phyloP scores from a whole-genome alignment of 2,329 filamentous ascomycete genomes.

The Septoria petroselini region DNA sequence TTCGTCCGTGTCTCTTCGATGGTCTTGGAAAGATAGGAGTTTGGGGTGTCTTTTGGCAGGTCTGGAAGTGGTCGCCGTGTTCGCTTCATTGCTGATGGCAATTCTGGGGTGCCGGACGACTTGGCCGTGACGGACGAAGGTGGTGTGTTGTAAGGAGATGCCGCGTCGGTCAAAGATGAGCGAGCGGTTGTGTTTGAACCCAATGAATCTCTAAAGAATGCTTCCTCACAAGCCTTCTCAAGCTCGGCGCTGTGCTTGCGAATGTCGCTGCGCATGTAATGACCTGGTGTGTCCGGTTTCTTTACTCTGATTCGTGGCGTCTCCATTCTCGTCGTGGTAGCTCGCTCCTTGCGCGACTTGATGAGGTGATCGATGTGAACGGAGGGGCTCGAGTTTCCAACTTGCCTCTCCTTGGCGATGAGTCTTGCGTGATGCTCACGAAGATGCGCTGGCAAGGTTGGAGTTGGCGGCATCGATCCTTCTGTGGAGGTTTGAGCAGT shows the following conservation, averaged over 20 bases:
- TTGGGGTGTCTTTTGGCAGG: slow-evolving; percentile 48
- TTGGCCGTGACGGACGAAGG: slow-evolving; percentile 47
- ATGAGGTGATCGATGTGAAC: slow-evolving; percentile 32
- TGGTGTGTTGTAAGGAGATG: slow-evolving; percentile 27
- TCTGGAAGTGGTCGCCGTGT: slow-evolving; percentile 46
- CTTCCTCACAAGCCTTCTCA: slow-evolving; percentile 86
- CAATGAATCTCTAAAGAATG: slow-evolving; percentile 70
- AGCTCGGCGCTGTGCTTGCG: slow-evolving; percentile 80
- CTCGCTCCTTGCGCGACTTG: slow-evolving; percentile 39
- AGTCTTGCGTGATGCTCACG: slow-evolving; percentile 27
- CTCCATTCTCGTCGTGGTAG: slow-evolving; percentile 21
- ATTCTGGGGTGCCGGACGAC: slow-evolving; percentile 27
- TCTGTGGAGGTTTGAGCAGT: slow-evolving; percentile 32
- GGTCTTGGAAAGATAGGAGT: slow-evolving; percentile 53
- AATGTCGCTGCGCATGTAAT: slow-evolving; percentile 70
- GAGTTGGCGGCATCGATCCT: slow-evolving; percentile 29
- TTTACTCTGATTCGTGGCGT: slow-evolving; percentile 37
- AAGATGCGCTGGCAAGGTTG: slow-evolving; percentile 28
- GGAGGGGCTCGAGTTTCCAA: slow-evolving; percentile 34
- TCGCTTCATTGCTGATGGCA: slow-evolving; percentile 24
- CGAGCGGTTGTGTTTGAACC: slow-evolving; percentile 50
- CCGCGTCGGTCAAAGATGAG: slow-evolving; percentile 38
- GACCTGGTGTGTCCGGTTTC: slow-evolving; percentile 46
- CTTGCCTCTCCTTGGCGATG: slow-evolving; percentile 24
- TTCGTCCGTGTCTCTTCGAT: slow-evolving; percentile 58